phyloP scores from a whole-genome alignment of 495 filamentous ascomycete species.

The Aspergillus ostianus region DNA sequence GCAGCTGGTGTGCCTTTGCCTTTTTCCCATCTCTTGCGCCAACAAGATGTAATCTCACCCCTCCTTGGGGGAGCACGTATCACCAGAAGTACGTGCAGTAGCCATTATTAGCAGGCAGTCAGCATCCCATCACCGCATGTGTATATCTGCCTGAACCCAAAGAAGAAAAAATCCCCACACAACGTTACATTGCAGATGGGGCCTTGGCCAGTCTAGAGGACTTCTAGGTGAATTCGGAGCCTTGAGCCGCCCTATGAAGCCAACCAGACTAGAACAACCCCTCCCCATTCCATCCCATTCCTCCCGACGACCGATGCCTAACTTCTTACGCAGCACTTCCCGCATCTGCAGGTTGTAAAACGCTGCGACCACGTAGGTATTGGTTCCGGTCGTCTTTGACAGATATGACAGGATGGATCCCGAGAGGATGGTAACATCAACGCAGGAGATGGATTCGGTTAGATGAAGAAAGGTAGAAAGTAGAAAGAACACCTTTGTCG shows the following conservation, averaged over 20 bases:
- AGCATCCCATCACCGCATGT: background rate
- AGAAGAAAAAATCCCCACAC: background rate
- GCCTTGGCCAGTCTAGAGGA: background rate
- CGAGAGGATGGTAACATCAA: background rate
- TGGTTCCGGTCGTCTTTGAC: background rate
- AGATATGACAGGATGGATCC: background rate
- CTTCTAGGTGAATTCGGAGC: background rate
- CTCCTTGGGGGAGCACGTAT: background rate
- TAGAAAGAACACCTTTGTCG: too few species aligned
- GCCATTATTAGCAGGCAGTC: too few species aligned
- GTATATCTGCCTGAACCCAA: background rate
- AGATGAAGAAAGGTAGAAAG: background rate
- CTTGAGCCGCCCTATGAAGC: background rate
- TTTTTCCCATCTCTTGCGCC: too few species aligned
- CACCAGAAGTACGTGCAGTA: background rate
- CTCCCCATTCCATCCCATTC: too few species aligned
- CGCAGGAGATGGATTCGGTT: background rate
- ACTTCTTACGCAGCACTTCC: background rate
- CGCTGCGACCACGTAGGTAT: background rate
- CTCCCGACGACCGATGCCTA: background rate
- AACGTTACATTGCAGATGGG: background rate
- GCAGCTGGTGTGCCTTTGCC: too few species aligned
- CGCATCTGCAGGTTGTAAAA: background rate
- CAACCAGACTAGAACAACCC: background rate
- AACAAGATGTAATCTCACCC: too few species aligned